These are phyloP conservation scores for Mucor indicus DNA, from an alignment of 371 early-diverging fungal species.

Conservation along the genomic window DNA sequence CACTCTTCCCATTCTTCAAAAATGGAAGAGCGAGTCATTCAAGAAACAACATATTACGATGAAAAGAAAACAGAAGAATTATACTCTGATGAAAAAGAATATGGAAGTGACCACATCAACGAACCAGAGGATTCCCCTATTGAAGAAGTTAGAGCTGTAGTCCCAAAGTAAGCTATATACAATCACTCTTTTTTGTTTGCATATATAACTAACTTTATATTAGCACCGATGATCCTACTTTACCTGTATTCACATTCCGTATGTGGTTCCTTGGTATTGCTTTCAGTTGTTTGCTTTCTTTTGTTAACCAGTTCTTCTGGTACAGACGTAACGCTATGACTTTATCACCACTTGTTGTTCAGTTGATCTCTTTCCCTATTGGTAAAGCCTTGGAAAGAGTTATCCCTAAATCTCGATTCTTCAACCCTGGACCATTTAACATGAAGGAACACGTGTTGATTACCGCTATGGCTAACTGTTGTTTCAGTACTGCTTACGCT, in stretches of 20 bases:
- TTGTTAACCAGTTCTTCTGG: conserved; percentile 78
- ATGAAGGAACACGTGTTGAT: conserved; percentile 86
- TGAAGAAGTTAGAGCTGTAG: conserved; percentile 70
- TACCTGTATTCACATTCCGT: conserved; percentile 76
- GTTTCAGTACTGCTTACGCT: conserved; percentile 62
- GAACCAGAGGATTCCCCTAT: conserved; percentile 69
- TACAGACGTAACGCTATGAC: conserved; percentile 57
- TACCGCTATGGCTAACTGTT: conserved; percentile 62
- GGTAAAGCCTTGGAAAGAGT: conserved; percentile 62
- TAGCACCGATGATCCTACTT: conserved; percentile 62
- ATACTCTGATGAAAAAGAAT: not conserved
- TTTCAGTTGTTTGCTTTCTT: conserved; percentile 57
- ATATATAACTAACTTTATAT: not conserved
- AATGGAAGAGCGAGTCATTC: not conserved
- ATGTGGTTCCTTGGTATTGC: conserved; percentile 67
- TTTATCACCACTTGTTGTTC: conserved; percentile 52
- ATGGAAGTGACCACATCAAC: not conserved
- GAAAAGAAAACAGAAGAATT: not conserved
- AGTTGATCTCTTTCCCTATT: conserved; percentile 63
- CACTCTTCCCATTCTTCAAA: not conserved
- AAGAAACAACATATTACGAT: too few relatives aligned
- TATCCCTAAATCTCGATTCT: conserved; percentile 50
- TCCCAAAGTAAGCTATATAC: conserved; percentile 15
- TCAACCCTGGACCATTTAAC: conserved; percentile 85
- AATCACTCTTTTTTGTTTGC: not conserved